Evolutionary conservation across 2,329 filamentous ascomycete species (phyloP), one percentile per base, ranked within the genome.

Genomic region (Aspergillus ruber): DNA sequence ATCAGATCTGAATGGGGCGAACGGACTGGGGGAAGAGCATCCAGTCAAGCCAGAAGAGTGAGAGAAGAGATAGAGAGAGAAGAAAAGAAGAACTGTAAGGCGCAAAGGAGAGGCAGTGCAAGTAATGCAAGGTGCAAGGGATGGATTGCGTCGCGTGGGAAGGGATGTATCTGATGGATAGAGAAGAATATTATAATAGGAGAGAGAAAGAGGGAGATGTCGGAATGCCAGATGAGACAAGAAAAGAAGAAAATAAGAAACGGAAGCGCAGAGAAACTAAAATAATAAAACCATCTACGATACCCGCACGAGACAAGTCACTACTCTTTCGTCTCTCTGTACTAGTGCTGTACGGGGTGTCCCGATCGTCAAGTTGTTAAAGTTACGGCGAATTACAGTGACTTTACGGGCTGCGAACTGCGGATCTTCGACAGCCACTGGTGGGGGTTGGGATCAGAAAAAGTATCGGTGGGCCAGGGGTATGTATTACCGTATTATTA

Each of bases 121-220:
- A 50, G 49, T 42, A 44, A 58, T 42, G 52, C 55, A 61, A 60
- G 60, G 58, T 42, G 52, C 55, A 61, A 60, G 60, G 58, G 61
- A 60, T 61, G 42, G 55, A 58, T 56, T 57, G 55, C 54, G 56
- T 59, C 57, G 62, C 63, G 63, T 65, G 63, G 63, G 56, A 59
- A 52, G 50, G 50, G 50, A 46, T 17, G 17, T 39, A 13, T 41
- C 33, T 46, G 50, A 39, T 20, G 27, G 49, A 23, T 17, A 18
- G 17, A 21, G 8, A 41, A 6, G 3, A 6, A 21, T 8, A 23
- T 18, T 18, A 23, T 23, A 42, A 12, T 23, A 23, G 39, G n/a
- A 15, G 41, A 42, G 45, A 32, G 45, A 36, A 17, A 20, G 35
- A 46, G 40, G 3, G 27, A 42, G 42, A 36, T 12, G 35, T 12